Base-by-base conservation (phyloP, 2,329 filamentous ascomycete genomes). In the Canariomyces notabilis region DNA sequence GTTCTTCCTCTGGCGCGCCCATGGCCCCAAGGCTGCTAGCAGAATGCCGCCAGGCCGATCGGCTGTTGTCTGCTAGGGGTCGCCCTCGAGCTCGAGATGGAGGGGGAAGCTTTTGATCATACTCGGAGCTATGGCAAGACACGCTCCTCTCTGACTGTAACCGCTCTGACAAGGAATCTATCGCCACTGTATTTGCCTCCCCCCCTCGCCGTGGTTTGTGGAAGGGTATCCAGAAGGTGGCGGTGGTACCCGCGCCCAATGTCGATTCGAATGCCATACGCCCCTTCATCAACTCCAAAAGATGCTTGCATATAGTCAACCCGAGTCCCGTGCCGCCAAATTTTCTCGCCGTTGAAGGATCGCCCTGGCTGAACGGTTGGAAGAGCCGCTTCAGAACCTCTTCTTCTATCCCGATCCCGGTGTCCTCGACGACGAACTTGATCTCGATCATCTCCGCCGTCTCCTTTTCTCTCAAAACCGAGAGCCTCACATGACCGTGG, bases 271-370 rank as follows among this genome's bases (percentile, higher is more conserved):
- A 68, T 0, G 72, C 74, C 51, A 93, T 90, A n/a, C 76, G 68
- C 6, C 87, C 87, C 48, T 79, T 79, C 87, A 93, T 91, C 20
- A 91, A 66, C 49, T 89, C 83, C 2, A 91, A 74, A 5, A 89
- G 71, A 51, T 89, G 89, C 64, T 90, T 90, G 67, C 81, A 87
- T 55, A 91, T 91, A 2, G 85, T 88, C 51, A 91, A 65, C 0
- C 87, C 87, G 0, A 91, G 67, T 1, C 86, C 87, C 1, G 86
- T 90, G 1, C 87, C 87, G 32, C 85, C 85, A 61, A 89, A 90
- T n/a, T 81, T 76, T 43, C 86, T 73, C 15, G 86, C 85, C 0
- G 87, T 90, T 3, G 85, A 89, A 1, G 85, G 80, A 59, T 91
- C 87, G 4, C 86, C 87, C 63, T 93, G 87, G 50, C 82, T 87